Evolutionary conservation across 2,329 filamentous ascomycete species (phyloP).

Genomic region (Aspergillus terreus): DNA sequence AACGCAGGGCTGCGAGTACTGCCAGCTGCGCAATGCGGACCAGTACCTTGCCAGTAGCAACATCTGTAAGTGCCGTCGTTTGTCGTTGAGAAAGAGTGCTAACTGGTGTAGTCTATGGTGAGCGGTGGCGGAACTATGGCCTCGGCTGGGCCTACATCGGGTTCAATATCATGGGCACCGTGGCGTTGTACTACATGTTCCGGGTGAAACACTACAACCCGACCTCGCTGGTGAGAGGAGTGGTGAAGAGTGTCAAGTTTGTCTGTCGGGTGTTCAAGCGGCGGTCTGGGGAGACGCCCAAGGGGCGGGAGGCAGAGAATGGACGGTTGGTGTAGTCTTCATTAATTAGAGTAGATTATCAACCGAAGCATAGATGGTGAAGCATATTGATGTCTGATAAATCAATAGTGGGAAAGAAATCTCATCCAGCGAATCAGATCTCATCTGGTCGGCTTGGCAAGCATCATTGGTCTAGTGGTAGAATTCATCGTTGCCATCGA

Average conservation of each 20-base stretch:
- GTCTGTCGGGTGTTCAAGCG: constrained; percentile 30
- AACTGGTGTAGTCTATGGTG: constrained; percentile 41
- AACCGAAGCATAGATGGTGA: too few relatives aligned
- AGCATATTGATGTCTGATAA: not conserved
- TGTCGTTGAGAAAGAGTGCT: too few relatives aligned
- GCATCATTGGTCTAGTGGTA: constrained; percentile 42
- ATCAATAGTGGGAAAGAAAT: not conserved
- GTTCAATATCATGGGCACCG: constrained; percentile 56
- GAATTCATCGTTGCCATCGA: constrained; percentile 43
- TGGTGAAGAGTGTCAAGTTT: constrained; percentile 18
- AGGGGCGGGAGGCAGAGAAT: constrained; percentile 29
- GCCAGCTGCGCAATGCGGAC: constrained; percentile 34
- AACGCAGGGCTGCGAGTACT: constrained; percentile 52
- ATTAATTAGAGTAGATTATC: too few relatives aligned
- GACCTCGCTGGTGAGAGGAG: constrained; percentile 22
- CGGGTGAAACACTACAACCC: constrained; percentile 43
- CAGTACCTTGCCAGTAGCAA: constrained; percentile 44
- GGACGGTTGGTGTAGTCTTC: constrained; percentile 17
- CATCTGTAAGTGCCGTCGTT: constrained; percentile 29
- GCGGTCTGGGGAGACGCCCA: constrained; percentile 26
- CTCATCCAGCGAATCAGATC: constrained; percentile 5
- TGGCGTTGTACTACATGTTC: constrained; percentile 53
- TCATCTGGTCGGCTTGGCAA: not conserved
- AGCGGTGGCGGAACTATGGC: constrained; percentile 68
- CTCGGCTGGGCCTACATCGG: constrained; percentile 58